Evolutionary conservation across 1,284 basidiomycete species (phyloP).

Genomic region (Sparassis latifolia): DNA sequence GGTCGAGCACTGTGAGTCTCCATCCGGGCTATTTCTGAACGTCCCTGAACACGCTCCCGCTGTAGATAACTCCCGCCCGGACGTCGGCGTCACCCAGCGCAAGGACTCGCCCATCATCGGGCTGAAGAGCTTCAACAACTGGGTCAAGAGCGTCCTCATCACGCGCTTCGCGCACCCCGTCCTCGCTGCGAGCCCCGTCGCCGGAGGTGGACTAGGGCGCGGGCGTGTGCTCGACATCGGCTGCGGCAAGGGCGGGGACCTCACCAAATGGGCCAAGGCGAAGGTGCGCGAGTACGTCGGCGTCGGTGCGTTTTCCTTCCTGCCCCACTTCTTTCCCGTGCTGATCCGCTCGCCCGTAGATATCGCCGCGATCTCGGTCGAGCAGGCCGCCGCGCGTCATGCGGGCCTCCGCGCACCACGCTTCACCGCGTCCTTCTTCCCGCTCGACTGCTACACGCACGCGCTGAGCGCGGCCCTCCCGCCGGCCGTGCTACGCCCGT

Average conservation of each 20-base stretch:
- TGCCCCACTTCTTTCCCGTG: not conserved
- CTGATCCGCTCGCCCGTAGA: constrained; percentile 42
- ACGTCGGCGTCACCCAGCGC: constrained; percentile 82
- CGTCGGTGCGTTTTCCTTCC: constrained; percentile 53
- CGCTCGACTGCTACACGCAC: constrained; percentile 85
- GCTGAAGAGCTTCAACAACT: constrained; percentile 97
- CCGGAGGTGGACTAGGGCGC: constrained; percentile 29
- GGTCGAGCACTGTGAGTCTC: constrained; percentile 61
- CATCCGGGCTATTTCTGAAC: not conserved
- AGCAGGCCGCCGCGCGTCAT: constrained; percentile 79
- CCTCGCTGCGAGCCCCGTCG: constrained; percentile 33
- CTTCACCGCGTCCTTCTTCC: constrained; percentile 78
- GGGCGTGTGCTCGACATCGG: constrained; percentile 89
- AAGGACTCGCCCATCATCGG: constrained; percentile 94
- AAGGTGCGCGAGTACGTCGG: constrained; percentile 75
- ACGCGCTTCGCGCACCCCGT: constrained; percentile 75
- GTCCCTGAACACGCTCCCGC: not conserved
- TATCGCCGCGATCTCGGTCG: constrained; percentile 84
- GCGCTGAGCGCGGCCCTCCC: constrained; percentile 65
- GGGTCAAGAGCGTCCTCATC: constrained; percentile 95
- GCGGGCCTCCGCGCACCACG: constrained; percentile 38
- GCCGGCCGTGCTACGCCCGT: constrained; percentile 51
- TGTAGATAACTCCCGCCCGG: constrained; percentile 86
- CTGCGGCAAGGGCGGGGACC: constrained; percentile 96
- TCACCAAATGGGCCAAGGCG: constrained; percentile 95